phyloP scores from a whole-genome alignment of 2,329 filamentous ascomycete genomes.

The Exophiala mesophila region DNA sequence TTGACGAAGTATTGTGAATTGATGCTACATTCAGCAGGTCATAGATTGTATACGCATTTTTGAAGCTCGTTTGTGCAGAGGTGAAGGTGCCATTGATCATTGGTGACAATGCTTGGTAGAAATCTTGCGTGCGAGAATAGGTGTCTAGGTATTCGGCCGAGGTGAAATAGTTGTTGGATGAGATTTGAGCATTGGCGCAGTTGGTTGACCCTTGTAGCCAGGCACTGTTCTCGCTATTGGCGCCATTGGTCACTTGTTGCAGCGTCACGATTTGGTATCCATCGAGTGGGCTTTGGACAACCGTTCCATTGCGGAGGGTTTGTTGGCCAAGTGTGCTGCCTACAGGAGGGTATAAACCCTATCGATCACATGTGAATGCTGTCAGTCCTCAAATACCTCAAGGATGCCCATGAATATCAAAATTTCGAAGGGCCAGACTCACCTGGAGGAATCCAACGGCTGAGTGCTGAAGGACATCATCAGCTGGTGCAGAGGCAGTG shows the following conservation, averaged over 20 bases:
- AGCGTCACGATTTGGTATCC: slow-evolving; percentile 85
- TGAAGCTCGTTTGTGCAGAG: slow-evolving; percentile 47
- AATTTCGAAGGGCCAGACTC: slow-evolving; percentile 39
- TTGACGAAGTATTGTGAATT: slow-evolving; percentile 54
- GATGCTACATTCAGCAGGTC: slow-evolving; percentile 59
- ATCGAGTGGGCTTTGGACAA: slow-evolving; percentile 61
- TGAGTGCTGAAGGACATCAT: slow-evolving; percentile 75
- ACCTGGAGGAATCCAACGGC: slow-evolving; percentile 59
- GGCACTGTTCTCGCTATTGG: slow-evolving; percentile 54
- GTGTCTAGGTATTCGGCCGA: slow-evolving; percentile 47
- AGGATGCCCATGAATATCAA: no score
- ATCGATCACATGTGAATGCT: no score
- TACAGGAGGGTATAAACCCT: slow-evolving; percentile 80
- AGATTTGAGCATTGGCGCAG: slow-evolving; percentile 49
- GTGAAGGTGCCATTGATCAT: slow-evolving; percentile 50
- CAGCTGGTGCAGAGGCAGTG: slow-evolving; percentile 64
- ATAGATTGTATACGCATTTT: slow-evolving; percentile 63
- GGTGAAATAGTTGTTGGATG: slow-evolving; percentile 53
- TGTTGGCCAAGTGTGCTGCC: slow-evolving; percentile 50
- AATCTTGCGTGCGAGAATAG: slow-evolving; percentile 46
- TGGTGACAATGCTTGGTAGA: slow-evolving; percentile 51
- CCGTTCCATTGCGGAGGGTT: slow-evolving; percentile 66
- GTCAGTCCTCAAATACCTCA: no score
- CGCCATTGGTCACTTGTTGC: slow-evolving; percentile 50
- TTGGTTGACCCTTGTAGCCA: slow-evolving; percentile 56